Evolutionary conservation across 495 filamentous ascomycete species (phyloP), one percentile per base, ranked within the genome.

Genomic region (Penicillium bialowiezense): DNA sequence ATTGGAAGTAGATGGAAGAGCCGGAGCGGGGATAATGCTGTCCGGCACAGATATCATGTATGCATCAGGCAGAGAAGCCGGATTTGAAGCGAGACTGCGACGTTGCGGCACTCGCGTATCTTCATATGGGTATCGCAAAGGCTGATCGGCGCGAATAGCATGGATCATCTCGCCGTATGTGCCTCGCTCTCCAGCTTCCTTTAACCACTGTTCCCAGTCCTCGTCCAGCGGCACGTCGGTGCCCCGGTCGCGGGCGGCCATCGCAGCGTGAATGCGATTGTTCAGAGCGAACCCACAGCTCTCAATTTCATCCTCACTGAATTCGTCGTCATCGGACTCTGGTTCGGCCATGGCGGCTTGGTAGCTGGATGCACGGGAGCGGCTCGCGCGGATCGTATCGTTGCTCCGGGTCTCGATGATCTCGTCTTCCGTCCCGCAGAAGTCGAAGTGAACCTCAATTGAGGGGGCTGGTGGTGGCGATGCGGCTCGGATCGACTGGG

Each of bases 201-300:
- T 91, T 29, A 93, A 64, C 85, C 87, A 93, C 66, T 89, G 87
- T 64, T 93, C 89, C 83, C 83, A 92, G 50, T 87, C 86, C 46
- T 86, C 83, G 57, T 95, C 88, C 29, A 90, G 74, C 17, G 81
- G 80, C 28, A 84, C 78, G 65, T 80, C 52, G 64, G 72, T 74
- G 69, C 85, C 59, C 77, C 84, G 50, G 72, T 84, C 70, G 72
- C 85, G 58, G 68, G 84, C 70, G 60, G 73, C 86, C 35, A 82
- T 87, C 20, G 84, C 82, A 37, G 81, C 83, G 39, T 85, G 68
- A n/a, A 93, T 79, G 24, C 82, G 82, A 60, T 86, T 75, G 54
- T 91, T 90, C 36, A 91, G 72, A 33, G 81, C 78, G 46, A 85
- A 70, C 1, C 88, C 88, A 29, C 88, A 83, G 67, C 87, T 90